Evolutionary conservation across 2,329 filamentous ascomycete species (phyloP), one percentile per base, ranked within the genome.

Genomic region (Phaeoacremonium minimum): DNA sequence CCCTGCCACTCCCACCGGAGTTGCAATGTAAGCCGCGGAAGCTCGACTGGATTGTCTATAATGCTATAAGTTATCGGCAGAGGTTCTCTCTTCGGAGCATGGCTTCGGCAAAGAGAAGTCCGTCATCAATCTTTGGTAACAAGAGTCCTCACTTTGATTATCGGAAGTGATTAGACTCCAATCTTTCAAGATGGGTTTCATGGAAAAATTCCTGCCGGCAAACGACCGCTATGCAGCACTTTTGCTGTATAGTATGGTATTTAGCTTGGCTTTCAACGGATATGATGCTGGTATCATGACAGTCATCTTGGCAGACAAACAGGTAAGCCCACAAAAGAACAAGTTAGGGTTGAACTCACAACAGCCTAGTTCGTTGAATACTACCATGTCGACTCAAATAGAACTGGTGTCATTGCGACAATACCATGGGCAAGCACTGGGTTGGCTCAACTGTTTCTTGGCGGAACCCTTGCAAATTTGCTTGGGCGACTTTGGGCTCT

Each of bases 211-310:
- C 38, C 49, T 64, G 7, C 58, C 60, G 2, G 50, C 52, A n/a
- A 51, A 60, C 42, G 61, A 64, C 44, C 57, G 60, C 42, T 57
- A 53, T 47, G 61, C 59, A 28, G 50, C 50, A 9, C 32, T 52
- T 7, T 42, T 54, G 42, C 46, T 53, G 15, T 59, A 60, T 48
- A 61, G 61, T 32, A 62, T 65, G 55, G 52, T 64, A 11, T 32
- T 32, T 13, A 32, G 30, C 30, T 17, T 32, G n/a, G 30, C 30
- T 7, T 32, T 32, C 13, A 32, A 32, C 17, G 30, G 30, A 8
- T 65, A 64, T 34, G 63, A 66, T 53, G 59, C 58, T 14, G 52
- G 51, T 11, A 64, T 66, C 37, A 64, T 65, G 60, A 64, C 61
- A 2, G 61, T 65, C 33, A 66, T 67, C 37, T 39, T 67, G 35